phyloP scores from a whole-genome alignment of 1,284 basidiomycete genomes.

The Schizophyllum amplum region DNA sequence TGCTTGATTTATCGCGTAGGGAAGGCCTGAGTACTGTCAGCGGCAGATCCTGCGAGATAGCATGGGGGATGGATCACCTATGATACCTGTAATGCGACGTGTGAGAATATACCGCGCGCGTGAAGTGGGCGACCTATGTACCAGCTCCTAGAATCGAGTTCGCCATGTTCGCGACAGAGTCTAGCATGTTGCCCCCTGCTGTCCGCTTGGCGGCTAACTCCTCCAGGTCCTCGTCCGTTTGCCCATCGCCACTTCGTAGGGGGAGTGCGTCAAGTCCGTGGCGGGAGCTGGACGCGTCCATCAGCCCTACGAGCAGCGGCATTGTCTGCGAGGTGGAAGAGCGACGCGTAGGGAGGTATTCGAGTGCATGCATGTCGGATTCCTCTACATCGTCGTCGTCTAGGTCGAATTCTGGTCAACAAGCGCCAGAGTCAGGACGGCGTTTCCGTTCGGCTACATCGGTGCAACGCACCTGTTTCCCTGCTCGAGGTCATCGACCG shows the following conservation, averaged over 20 bases:
- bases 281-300: slow-evolving; percentile 52
- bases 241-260: slow-evolving; percentile 29
- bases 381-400: slow-evolving; percentile 73
- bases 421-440: slow-evolving; percentile 9
- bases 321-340: slow-evolving; percentile 35
- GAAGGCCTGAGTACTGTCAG: slow-evolving; percentile 50
- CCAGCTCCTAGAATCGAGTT: slow-evolving; percentile 97
- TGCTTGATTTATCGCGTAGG: slow-evolving; percentile 88
- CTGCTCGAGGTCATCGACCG: slow-evolving; percentile 65
- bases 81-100: slow-evolving; percentile 52
- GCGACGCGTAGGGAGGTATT: slow-evolving; percentile 27
- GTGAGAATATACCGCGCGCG: slow-evolving; percentile 2
- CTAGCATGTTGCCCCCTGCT: slow-evolving; percentile 73
- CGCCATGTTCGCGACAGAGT: slow-evolving; percentile 89
- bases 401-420: slow-evolving; percentile 53
- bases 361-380: slow-evolving; percentile 20
- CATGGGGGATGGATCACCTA: slow-evolving; percentile 45
- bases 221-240: slow-evolving; percentile 45
- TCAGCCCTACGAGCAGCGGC: slow-evolving; percentile 70
- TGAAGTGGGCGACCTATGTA: slow-evolving; percentile 20
- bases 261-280: slow-evolving; percentile 48
- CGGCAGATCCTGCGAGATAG: not conserved
- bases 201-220: slow-evolving; percentile 57
- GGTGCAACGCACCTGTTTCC: slow-evolving; percentile 57
- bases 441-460: not conserved